Evolutionary conservation across 805 yeast species (phyloP), one percentile per base, ranked within the genome.

Genomic region (Yamadazyma takamatsuzukensis): DNA sequence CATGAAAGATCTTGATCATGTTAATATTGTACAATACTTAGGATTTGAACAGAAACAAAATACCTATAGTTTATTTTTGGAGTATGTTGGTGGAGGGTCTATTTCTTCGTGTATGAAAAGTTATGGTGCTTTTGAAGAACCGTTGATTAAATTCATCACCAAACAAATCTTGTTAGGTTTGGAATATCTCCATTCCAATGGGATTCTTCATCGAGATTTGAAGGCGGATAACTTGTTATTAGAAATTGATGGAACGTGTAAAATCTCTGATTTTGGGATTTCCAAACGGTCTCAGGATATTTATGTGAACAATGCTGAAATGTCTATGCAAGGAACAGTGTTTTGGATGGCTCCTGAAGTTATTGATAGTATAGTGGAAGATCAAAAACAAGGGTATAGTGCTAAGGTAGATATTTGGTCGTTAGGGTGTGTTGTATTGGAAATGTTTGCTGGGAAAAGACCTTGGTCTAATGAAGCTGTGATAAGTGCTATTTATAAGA

Each of bases 321-420:
- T 89, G 95, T 89, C 97, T 9, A 87, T 86, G 95, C 96, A 94
- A 59, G 99, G 99, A 15, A 89, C 98, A 0, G 87, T 94, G 1
- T 93, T 89, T 56, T 93, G 98, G 98, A 93, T 93, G 98, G 99
- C 99, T 1, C 99, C 99, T 0, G 99, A 93, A 53, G 96, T 94
- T 43, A 88, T 93, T 31, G 90, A 88, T 53, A 87, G 86, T 37
- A 78, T 78, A 14, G 79, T 76, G 3, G 81, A 78, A 41, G 76
- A 77, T 45, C 74, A 74, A 45, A 80, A 80, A 43, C 93, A 83
- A 53, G 98, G 98, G 0, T 93, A 93, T 55, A 86, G 95, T 64
- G 98, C 98, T 14, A 93, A 93, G 59, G 88, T 93, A 15, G 99
- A 93, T 59, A 89, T 93, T 24, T 93, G 99, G 99, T 89, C 97